A percentile compares a stretch with the other conserved stretches of the same genome.
Evolutionary conservation across 2,329 filamentous ascomycete species (phyloP).

Genomic region (Fusarium newnesense): DNA sequence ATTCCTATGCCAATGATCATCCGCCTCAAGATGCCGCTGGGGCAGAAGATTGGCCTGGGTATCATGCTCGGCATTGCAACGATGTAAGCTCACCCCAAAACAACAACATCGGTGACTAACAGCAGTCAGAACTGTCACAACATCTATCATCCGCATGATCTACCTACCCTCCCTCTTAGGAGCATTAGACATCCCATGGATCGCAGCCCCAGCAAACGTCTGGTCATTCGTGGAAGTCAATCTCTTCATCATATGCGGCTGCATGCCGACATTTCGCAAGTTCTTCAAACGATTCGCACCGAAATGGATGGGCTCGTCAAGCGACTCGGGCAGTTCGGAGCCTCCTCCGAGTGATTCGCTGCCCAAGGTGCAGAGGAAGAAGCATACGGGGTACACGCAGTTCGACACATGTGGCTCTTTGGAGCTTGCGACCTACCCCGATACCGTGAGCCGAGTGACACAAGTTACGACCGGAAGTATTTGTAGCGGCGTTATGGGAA

Average conservation of each 20-base stretch:
- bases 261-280: slow-evolving; percentile 54
- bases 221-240: slow-evolving; percentile 51
- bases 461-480: not conserved
- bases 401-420: not conserved
- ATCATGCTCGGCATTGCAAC: slow-evolving; percentile 57
- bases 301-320: slow-evolving; percentile 72
- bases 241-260: slow-evolving; percentile 43
- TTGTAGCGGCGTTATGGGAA: not conserved
- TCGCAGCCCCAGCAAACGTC: slow-evolving; percentile 39
- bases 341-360: not conserved
- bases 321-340: slow-evolving; percentile 54
- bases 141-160: slow-evolving; percentile 44
- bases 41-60: slow-evolving; percentile 57
- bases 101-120: fast-evolving
- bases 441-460: not conserved
- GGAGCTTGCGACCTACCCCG: slow-evolving; percentile 7
- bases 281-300: slow-evolving; percentile 65
- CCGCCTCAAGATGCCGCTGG: slow-evolving; percentile 54
- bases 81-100: slow-evolving; percentile 12
- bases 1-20: slow-evolving; percentile 58
- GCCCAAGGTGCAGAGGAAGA: slow-evolving; percentile 17
- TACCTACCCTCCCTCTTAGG: slow-evolving; percentile 43
- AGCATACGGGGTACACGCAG: slow-evolving; percentile 20
- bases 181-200: not conserved
- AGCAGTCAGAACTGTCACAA: slow-evolving; percentile 44